Percentiles rank a stretch among this genome's conserved stretches.
These are phyloP conservation scores for Jimgerdemannia lactiflua DNA, from an alignment of 192 early-diverging fungal species.

Conservation along the genomic window DNA sequence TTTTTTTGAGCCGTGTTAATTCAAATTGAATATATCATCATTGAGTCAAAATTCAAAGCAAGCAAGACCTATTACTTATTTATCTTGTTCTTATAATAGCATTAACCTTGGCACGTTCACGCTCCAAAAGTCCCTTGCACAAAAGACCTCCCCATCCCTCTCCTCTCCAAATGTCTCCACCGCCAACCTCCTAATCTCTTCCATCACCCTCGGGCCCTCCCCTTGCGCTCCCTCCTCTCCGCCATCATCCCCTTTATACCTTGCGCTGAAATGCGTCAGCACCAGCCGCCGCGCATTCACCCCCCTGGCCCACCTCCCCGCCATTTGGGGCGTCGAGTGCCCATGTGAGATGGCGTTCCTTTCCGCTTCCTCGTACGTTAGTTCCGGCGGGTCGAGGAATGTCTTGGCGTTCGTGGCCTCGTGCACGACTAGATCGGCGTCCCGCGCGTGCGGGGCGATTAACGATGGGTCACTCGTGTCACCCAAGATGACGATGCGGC, in stretches of 20 bases:
- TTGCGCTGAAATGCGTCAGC: conserved; percentile 51
- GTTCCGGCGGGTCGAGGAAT: conserved; percentile 23
- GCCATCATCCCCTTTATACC: conserved; percentile 50
- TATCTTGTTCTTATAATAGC: no score
- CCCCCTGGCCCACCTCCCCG: conserved; percentile 38
- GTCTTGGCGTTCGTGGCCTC: conserved; percentile 56
- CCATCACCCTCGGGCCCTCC: conserved; percentile 33
- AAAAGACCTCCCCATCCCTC: conserved; percentile 22
- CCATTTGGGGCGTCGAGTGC: conserved; percentile 59
- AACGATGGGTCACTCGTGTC: conserved; percentile 46
- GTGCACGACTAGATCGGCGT: conserved; percentile 44
- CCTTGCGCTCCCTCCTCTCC: conserved; percentile 18
- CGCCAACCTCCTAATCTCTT: conserved; percentile 45
- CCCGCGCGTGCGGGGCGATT: conserved; percentile 7
- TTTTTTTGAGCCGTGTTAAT: no score
- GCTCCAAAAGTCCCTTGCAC: conserved; percentile 32
- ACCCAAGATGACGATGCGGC: conserved; percentile 51
- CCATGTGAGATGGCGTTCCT: conserved; percentile 39
- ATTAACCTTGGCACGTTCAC: background rate
- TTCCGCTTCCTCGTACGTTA: conserved; percentile 32
- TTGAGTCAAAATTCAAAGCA: no score
- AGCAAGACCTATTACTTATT: no score
- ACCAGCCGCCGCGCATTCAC: conserved; percentile 37
- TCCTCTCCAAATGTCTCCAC: conserved; percentile 40
- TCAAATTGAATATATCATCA: no score